Conservation (phyloP, 345 rosid species). For the Luvunga scandens region DNA sequence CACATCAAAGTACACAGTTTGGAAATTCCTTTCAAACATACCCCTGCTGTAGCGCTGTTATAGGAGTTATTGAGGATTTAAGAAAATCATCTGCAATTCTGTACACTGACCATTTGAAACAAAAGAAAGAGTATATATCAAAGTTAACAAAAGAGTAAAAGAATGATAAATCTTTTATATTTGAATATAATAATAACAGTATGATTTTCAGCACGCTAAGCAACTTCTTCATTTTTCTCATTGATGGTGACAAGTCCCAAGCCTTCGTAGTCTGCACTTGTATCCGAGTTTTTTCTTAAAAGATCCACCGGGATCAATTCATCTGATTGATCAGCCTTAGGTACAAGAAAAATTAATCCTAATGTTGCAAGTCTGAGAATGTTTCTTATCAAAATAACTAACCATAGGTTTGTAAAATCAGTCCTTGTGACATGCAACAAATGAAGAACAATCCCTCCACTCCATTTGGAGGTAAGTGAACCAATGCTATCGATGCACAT, state of each 20-base stretch:
- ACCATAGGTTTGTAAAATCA: conserved; percentile 62
- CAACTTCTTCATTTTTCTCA: conserved; percentile 1
- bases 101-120: not conserved
- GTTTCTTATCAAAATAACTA: conserved; percentile 59
- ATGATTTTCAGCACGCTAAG: not conserved
- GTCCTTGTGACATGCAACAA: conserved; percentile 58
- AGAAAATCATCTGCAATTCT: not conserved
- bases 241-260: conserved; percentile 36
- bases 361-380: conserved; percentile 50
- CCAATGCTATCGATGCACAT: conserved; percentile 83
- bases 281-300: conserved; percentile 11
- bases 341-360: conserved; percentile 65
- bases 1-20: not conserved
- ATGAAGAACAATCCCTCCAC: conserved; percentile 66
- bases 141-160: not conserved
- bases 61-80: not conserved
- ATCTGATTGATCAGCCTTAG: conserved; percentile 47
- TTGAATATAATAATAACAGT: not conserved
- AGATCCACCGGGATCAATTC: conserved; percentile 40
- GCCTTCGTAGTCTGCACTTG: conserved; percentile 26
- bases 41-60: not conserved
- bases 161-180: not conserved
- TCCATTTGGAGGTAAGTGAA: conserved; percentile 58
- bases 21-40: not conserved
- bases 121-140: not conserved